Evolutionary conservation across 805 yeast genomes (phyloP), one percentile per base, ranked within the genome.

Genomic region (Lipomyces oligophaga): DNA sequence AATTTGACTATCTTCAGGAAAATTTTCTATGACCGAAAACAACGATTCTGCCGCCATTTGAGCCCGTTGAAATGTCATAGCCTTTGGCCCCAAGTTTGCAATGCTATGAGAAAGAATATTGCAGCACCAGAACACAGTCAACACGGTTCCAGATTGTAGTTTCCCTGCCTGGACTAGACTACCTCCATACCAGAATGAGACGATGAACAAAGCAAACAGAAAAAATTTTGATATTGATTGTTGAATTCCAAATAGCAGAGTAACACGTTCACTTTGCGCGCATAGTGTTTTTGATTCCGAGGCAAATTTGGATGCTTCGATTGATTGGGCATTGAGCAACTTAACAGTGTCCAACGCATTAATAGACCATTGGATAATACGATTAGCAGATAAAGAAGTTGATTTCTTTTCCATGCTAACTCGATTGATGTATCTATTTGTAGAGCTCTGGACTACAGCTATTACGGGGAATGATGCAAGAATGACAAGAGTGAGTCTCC

Each of bases 101-200:
- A 87, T 66, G 3, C 79, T 70, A 5, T 79, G 73, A 0, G 93
- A 83, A n/a, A 87, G 68, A 61, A 79, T 71, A 10, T 90, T 63
- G 58, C 96, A 86, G 8, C 95, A 76, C 55, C 86, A 79, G 58
- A 93, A 87, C 32, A 95, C 83, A 0, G 96, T 82, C 41, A 93
- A 68, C 0, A 90, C 85, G 32, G 79, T 74, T 10, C 85, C 82
- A 1, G 86, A 67, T 1, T 68, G 57, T 11, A 80, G 61, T 6
- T 74, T 70, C 0, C 78, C 77, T 4, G 66, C 63, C 28, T 66
- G 64, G 2, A 87, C 81, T 70, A 85, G 74, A 36, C 71, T 72
- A 24, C 82, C 76, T 1, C 97, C 99, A 67, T 83, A 90, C 86
- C 95, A 88, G 58, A 93, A 85, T 0, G 90, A 94, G 64, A 86